Percentiles rank a stretch among this genome's conserved stretches.
These are phyloP conservation scores for Penicillium sp. DNA, from an alignment of 2,329 filamentous ascomycete genomes.

Conservation along the genomic window DNA sequence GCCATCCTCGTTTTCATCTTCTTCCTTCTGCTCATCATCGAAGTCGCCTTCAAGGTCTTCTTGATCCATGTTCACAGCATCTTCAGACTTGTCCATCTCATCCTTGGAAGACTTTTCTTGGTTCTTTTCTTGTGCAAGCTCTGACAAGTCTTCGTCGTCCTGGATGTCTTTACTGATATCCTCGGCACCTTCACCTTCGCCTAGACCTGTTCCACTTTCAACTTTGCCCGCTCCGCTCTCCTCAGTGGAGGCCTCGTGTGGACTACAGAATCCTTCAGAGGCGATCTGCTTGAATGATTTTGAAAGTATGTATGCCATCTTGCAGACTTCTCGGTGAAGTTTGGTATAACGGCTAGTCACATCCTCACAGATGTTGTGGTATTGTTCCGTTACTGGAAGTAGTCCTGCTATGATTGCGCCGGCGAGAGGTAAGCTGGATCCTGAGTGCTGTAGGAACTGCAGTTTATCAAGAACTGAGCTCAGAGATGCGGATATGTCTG, in stretches of 20 bases:
- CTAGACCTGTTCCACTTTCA: slow-evolving; percentile 87
- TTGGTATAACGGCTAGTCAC: slow-evolving; percentile 56
- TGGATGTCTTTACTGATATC: slow-evolving; percentile 97
- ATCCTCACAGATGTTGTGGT: slow-evolving; percentile 58
- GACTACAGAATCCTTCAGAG: slow-evolving; percentile 85
- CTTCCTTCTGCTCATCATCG: slow-evolving; percentile 52
- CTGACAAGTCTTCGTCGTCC: slow-evolving; percentile 86
- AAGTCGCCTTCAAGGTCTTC: slow-evolving; percentile 87
- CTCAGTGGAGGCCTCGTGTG: slow-evolving; percentile 72
- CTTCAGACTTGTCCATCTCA: slow-evolving; percentile 43
- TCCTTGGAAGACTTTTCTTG: slow-evolving; percentile 49
- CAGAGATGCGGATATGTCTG: slow-evolving; percentile 50
- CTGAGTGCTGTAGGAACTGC: slow-evolving; percentile 41
- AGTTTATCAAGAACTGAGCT: slow-evolving; percentile 45
- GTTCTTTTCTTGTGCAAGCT: slow-evolving; percentile 81
- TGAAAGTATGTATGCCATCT: slow-evolving; percentile 70
- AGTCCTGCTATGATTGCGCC: slow-evolving; percentile 58
- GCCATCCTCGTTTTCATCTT: slow-evolving; percentile 58
- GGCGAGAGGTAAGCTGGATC: slow-evolving; percentile 42
- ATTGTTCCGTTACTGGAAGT: slow-evolving; percentile 71
- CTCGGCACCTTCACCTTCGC: slow-evolving; percentile 90
- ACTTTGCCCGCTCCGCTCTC: slow-evolving; percentile 71
- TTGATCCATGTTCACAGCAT: slow-evolving; percentile 60
- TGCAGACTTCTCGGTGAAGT: slow-evolving; percentile 67
- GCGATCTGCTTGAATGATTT: slow-evolving; percentile 76